A percentile compares a stretch with the other conserved stretches of the same genome.
Evolutionary conservation across 352 stramenopile species (phyloP).

Genomic region (Pythium dissotocum): DNA sequence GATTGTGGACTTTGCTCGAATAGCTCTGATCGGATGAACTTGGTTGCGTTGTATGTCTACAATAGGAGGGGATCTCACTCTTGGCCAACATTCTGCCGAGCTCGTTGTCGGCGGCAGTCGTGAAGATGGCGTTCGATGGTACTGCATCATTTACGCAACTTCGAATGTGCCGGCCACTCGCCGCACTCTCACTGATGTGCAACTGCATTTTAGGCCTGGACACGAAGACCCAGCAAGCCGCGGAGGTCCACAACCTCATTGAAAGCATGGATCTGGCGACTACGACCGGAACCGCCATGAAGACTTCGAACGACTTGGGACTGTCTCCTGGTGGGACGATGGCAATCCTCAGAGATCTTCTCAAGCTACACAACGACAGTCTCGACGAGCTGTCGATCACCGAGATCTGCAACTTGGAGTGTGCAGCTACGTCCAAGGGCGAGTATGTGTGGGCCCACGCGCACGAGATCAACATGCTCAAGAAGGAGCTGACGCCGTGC

Average conservation of each 20-base stretch:
- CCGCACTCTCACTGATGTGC: not conserved
- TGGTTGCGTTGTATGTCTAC: no score
- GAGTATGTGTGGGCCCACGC: not conserved
- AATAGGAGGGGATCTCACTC: not conserved
- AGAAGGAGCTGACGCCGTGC: not conserved
- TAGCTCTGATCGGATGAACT: no score
- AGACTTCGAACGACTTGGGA: not conserved
- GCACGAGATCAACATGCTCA: not conserved
- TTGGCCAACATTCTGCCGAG: not conserved
- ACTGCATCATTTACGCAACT: not conserved
- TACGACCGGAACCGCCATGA: not conserved
- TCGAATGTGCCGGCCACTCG: no score
- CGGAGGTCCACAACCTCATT: not conserved
- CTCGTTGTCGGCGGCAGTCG: not conserved
- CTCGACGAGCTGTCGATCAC: not conserved
- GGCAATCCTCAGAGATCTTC: not conserved
- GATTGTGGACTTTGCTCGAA: no score
- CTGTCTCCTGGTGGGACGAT: not conserved
- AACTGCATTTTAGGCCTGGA: not conserved
- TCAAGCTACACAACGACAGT: not conserved
- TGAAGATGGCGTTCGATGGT: not conserved
- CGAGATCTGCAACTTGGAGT: not conserved
- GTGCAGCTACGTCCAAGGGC: not conserved
- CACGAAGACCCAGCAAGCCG: not conserved
- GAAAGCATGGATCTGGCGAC: not conserved